Conservation (phyloP, 2,329 filamentous ascomycete genomes). For the Fonsecaea pedrosoi region DNA sequence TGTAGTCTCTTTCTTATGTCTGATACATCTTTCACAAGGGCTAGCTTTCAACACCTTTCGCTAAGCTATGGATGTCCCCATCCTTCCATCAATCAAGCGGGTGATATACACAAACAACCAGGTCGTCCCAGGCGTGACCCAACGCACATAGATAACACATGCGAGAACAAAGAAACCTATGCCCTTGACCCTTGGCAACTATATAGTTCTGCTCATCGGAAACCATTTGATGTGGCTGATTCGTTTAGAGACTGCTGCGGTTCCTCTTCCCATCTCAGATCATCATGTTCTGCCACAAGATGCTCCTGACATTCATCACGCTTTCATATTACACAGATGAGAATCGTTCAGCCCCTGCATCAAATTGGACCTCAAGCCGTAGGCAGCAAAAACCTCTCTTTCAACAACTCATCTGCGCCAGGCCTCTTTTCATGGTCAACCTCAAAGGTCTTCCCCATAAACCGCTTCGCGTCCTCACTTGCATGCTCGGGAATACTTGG, state of each 20-base stretch:
- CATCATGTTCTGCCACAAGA: not conserved
- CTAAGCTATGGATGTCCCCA: not conserved
- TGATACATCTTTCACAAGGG: not conserved
- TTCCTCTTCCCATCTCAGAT: not conserved
- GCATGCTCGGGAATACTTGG: constrained; percentile 88
- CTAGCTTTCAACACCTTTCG: not conserved
- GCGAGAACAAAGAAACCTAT: constrained; percentile 1
- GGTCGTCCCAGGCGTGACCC: not conserved
- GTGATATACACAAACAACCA: constrained; percentile 7
- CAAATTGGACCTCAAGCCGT: constrained; percentile 26
- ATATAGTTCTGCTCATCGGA: not conserved
- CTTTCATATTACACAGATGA: not conserved
- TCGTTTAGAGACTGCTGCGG: not conserved
- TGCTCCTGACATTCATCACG: not conserved
- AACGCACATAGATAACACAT: not conserved
- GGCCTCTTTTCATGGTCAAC: constrained; percentile 92
- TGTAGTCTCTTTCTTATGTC: not conserved
- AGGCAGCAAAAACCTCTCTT: constrained; percentile 70
- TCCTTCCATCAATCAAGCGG: not conserved
- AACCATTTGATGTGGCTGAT: not conserved
- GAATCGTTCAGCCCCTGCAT: not conserved
- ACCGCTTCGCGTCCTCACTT: constrained; percentile 80
- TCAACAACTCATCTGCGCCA: constrained; percentile 86
- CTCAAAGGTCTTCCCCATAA: constrained; percentile 90
- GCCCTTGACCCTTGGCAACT: not conserved